phyloP scores from a whole-genome alignment of 805 yeast species.

The Metahyphopichia silvanorum region DNA sequence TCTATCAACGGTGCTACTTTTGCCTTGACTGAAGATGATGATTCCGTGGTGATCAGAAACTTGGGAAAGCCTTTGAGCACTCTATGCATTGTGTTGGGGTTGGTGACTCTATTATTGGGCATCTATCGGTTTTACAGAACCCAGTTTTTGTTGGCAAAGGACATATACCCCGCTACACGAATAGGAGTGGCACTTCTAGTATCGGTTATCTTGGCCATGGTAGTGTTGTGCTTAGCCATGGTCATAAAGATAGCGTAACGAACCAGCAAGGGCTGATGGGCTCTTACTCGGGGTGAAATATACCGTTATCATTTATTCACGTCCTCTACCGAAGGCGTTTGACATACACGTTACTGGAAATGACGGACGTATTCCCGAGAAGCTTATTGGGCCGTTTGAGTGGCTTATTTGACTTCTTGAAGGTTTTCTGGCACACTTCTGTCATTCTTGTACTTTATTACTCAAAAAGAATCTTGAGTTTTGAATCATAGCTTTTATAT shows the following conservation, averaged over 20 bases:
- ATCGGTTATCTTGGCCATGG: slow-evolving; percentile 1
- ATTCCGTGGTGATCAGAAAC: background rate
- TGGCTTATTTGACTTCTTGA: too few species aligned
- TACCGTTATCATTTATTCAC: too few species aligned
- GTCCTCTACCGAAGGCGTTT: too few species aligned
- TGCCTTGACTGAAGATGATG: slow-evolving; percentile 3
- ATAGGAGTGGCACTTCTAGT: background rate
- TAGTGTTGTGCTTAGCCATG: background rate
- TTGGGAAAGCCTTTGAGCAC: slow-evolving; percentile 1
- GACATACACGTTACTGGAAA: too few species aligned
- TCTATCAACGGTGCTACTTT: slow-evolving; percentile 9
- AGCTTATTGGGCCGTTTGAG: too few species aligned
- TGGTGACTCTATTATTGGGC: background rate
- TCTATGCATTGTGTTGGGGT: background rate
- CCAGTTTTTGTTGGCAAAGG: background rate
- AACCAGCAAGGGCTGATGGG: too few species aligned
- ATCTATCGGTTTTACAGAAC: slow-evolving; percentile 1
- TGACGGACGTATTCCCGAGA: too few species aligned
- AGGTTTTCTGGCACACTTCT: too few species aligned
- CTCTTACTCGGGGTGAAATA: too few species aligned
- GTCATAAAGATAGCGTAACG: background rate
- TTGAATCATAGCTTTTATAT: too few species aligned
- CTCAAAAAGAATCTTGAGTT: too few species aligned
- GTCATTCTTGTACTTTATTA: too few species aligned
- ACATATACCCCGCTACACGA: background rate